Evolutionary conservation across 129 eudicot genomes (phyloP).

Genomic region (Flaveria sonorensis): DNA sequence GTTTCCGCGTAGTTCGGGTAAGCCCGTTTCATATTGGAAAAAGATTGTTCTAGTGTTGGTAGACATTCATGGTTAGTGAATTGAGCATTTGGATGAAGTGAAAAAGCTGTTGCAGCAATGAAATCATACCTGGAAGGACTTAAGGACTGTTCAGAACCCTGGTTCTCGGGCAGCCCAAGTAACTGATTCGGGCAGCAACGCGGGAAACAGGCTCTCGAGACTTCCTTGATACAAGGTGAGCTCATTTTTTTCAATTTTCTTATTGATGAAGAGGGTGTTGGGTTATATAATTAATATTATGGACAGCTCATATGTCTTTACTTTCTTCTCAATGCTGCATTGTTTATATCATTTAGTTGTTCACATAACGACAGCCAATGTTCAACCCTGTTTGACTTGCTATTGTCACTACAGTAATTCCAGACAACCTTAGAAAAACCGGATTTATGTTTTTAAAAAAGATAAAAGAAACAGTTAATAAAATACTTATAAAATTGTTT

Average conservation of each 20-base stretch:
- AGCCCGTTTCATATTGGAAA: slow-evolving; percentile 45
- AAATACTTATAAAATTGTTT: neutral
- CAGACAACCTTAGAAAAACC: neutral
- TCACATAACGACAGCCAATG: slow-evolving; percentile 20
- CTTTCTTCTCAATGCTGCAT: slow-evolving; percentile 29
- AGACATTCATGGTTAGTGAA: slow-evolving; percentile 85
- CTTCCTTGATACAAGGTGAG: slow-evolving; percentile 58
- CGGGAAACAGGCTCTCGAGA: slow-evolving; percentile 52
- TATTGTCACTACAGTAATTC: neutral
- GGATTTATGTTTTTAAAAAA: neutral
- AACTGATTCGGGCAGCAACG: slow-evolving; percentile 57
- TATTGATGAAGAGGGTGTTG: slow-evolving; percentile 33
- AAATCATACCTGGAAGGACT: slow-evolving; percentile 54
- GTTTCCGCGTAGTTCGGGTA: slow-evolving; percentile 55
- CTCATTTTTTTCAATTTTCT: slow-evolving; percentile 43
- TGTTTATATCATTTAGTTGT: slow-evolving; percentile 34
- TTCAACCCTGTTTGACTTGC: slow-evolving; percentile 20
- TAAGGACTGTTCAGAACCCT: slow-evolving; percentile 9
- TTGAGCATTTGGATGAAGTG: slow-evolving; percentile 57
- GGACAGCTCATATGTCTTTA: slow-evolving; percentile 6
- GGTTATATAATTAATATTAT: slow-evolving; percentile 17
- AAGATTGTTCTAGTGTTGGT: slow-evolving; percentile 45
- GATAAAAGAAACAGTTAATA: neutral
- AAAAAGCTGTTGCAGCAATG: slow-evolving; percentile 47
- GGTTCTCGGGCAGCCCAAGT: slow-evolving; percentile 45